phyloP scores from a whole-genome alignment of 306 rosid genomes.

The Rosa lucieae region DNA sequence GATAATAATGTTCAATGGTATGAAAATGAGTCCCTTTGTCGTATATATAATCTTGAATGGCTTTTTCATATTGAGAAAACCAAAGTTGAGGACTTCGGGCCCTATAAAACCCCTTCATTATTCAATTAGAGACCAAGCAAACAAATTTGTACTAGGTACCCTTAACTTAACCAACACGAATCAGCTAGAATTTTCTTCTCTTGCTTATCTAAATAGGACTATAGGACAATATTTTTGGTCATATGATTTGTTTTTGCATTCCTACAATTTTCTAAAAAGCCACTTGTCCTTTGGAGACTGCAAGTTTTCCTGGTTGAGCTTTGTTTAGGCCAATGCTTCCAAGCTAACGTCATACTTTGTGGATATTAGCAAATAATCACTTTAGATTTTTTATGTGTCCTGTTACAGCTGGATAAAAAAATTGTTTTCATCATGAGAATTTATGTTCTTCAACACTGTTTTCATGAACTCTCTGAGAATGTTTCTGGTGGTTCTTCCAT shows the following conservation, averaged over 20 bases:
- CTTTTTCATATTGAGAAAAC: neutral
- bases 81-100: neutral
- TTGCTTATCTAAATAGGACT: neutral
- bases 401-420: conserved; percentile 2
- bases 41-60: neutral
- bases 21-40: neutral
- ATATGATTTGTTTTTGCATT: conserved; percentile 1
- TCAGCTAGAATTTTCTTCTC: neutral
- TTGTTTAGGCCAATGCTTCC: conserved; percentile 5
- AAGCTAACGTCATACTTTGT: neutral
- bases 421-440: neutral
- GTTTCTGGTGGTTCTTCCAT: conserved; percentile 22
- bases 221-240: neutral
- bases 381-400: conserved; percentile 16
- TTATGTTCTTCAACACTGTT: conserved; percentile 1
- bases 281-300: neutral
- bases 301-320: conserved; percentile 3
- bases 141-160: neutral
- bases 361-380: conserved; percentile 4
- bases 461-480: conserved; percentile 15
- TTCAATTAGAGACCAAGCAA: neutral
- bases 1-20: conserved; percentile 17
- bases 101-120: neutral
- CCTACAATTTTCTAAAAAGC: neutral
- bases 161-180: neutral